Evolutionary conservation across 2,329 filamentous ascomycete species (phyloP).

Genomic region (Colletotrichum noveboracense): DNA sequence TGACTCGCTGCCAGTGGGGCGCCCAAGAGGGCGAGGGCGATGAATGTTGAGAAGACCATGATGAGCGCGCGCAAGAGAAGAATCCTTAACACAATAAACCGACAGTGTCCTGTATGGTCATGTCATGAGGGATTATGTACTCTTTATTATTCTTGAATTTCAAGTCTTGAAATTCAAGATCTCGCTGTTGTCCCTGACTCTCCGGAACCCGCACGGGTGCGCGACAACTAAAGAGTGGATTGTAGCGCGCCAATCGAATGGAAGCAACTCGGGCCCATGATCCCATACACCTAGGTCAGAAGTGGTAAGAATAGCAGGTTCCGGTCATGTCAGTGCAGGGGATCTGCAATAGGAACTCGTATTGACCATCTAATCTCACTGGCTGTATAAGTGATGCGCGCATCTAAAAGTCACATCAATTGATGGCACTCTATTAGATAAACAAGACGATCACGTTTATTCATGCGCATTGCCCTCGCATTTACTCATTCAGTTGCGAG

Average conservation of each 20-base stretch:
- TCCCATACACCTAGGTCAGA: neutral
- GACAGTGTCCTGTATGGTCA: neutral
- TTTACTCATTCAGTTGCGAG: neutral
- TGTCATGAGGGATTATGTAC: neutral
- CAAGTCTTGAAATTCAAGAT: neutral
- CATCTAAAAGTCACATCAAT: neutral
- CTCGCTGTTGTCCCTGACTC: neutral
- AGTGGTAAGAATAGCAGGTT: neutral
- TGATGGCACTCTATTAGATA: neutral
- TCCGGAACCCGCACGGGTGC: too few relatives aligned
- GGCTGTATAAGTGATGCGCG: neutral
- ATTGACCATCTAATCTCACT: neutral
- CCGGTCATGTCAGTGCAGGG: neutral
- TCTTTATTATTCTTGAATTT: neutral
- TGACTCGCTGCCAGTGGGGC: neutral
- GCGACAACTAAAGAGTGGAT: neutral
- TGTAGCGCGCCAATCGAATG: neutral
- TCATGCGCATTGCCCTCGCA: neutral
- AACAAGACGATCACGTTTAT: neutral
- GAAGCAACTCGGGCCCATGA: neutral
- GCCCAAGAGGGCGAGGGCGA: neutral
- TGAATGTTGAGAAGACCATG: neutral
- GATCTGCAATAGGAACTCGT: neutral
- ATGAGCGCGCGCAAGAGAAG: neutral
- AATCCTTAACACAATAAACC: neutral